phyloP scores from a whole-genome alignment of 176 grass and related monocot species.

The Sorghum bicolor region DNA sequence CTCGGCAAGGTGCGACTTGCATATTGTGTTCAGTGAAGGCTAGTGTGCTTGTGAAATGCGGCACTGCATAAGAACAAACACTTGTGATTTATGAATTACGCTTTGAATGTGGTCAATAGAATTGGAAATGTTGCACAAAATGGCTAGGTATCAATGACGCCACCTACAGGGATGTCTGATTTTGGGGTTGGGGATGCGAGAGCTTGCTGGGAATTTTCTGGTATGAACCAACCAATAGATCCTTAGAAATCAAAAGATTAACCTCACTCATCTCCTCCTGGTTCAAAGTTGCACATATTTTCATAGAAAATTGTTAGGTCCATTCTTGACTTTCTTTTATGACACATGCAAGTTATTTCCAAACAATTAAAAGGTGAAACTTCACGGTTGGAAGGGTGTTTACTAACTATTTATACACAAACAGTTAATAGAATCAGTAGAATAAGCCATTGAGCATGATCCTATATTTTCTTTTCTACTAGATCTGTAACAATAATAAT shows the following conservation, averaged over 20 bases:
- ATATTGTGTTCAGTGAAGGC: background rate
- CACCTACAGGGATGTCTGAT: background rate
- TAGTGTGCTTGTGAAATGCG: background rate
- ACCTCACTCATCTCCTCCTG: background rate
- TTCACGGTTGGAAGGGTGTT: background rate
- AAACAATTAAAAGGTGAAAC: background rate
- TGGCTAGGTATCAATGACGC: background rate
- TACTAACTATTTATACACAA: background rate
- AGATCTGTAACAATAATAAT: background rate
- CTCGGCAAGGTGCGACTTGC: constrained; percentile 68
- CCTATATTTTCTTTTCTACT: background rate
- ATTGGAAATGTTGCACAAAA: background rate
- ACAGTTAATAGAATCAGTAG: background rate
- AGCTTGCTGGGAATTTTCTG: background rate
- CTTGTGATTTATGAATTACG: background rate
- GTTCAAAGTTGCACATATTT: background rate
- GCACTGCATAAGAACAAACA: background rate
- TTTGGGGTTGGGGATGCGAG: background rate
- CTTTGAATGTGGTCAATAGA: background rate
- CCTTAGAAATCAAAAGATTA: background rate
- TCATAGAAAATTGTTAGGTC: background rate
- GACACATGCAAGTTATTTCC: background rate
- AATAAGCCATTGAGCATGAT: constrained; percentile 1
- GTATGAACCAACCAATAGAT: background rate
- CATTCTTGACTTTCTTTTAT: background rate